phyloP scores from a whole-genome alignment of 1,284 basidiomycete genomes.

The Cutaneotrichosporon sp. region DNA sequence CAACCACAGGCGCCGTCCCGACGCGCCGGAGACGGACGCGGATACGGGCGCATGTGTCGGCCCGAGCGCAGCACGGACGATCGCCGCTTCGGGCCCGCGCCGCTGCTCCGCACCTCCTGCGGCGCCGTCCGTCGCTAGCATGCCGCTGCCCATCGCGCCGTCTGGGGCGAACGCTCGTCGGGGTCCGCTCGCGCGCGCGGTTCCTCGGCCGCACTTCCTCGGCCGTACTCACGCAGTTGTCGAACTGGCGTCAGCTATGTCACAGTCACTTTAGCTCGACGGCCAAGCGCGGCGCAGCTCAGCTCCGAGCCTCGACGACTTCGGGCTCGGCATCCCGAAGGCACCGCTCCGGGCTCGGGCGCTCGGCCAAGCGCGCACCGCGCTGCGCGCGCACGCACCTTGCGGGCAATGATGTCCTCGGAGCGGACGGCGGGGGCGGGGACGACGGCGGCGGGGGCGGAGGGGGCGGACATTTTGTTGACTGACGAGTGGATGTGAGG shows the following conservation, averaged over 20 bases:
- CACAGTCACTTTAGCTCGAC: not conserved
- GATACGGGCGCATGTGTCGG: too few relatives aligned
- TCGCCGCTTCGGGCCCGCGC: too few relatives aligned
- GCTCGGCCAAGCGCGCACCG: not conserved
- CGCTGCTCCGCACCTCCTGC: too few relatives aligned
- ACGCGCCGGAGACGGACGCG: too few relatives aligned
- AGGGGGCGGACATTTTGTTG: slow-evolving; percentile 4
- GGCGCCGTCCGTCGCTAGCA: too few relatives aligned
- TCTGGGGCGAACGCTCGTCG: too few relatives aligned
- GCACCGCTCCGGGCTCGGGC: not conserved
- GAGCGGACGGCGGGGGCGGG: slow-evolving; percentile 66
- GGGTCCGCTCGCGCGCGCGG: too few relatives aligned
- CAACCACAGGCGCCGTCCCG: too few relatives aligned
- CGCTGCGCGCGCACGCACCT: slow-evolving; percentile 59
- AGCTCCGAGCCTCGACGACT: too few relatives aligned
- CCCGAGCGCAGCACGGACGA: too few relatives aligned
- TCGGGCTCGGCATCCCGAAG: not conserved
- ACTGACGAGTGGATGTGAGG: not conserved
- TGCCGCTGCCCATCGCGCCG: too few relatives aligned
- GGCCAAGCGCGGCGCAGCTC: not conserved
- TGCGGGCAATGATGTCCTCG: slow-evolving; percentile 82
- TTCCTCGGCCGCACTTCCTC: too few relatives aligned
- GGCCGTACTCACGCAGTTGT: slow-evolving; percentile 76
- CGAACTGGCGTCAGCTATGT: slow-evolving; percentile 63
- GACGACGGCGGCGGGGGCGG: slow-evolving; percentile 28